These are phyloP conservation scores for Andrographis paniculata DNA, from an alignment of 305 asterid species.

Conservation along the genomic window DNA sequence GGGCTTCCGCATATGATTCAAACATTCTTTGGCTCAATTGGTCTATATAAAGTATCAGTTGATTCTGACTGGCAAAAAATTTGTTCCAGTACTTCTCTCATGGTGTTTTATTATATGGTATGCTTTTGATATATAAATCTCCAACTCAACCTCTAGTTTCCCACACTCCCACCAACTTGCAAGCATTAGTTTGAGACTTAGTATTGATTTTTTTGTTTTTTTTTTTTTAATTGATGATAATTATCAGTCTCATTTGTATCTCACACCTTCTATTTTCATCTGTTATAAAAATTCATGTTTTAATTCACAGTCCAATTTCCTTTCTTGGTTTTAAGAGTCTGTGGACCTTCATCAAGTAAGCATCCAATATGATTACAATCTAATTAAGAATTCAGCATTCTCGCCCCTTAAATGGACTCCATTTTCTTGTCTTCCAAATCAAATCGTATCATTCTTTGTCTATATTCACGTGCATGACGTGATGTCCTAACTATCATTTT, in stretches of 20 bases:
- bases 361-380: no score
- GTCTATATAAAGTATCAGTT: conserved; percentile 60
- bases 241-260: neutral
- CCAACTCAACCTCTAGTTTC: conserved; percentile 19
- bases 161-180: conserved; percentile 4
- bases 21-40: conserved; percentile 44
- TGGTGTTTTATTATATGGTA: conserved; percentile 87
- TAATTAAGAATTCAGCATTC: no score
- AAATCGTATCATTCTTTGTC: no score
- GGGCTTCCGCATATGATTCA: conserved; percentile 44
- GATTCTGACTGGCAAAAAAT: conserved; percentile 67
- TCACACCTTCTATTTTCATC: neutral
- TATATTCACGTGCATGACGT: no score
- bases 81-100: conserved; percentile 70
- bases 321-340: neutral
- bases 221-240: neutral
- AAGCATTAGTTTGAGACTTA: conserved; percentile 8
- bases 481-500: no score
- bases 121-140: conserved; percentile 25
- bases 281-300: neutral
- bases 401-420: no score
- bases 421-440: no score
- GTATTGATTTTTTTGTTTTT: no score
- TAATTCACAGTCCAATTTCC: neutral
- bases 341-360: no score